phyloP scores from a whole-genome alignment of 176 grass and related monocot genomes.

The Oryza meyeriana region DNA sequence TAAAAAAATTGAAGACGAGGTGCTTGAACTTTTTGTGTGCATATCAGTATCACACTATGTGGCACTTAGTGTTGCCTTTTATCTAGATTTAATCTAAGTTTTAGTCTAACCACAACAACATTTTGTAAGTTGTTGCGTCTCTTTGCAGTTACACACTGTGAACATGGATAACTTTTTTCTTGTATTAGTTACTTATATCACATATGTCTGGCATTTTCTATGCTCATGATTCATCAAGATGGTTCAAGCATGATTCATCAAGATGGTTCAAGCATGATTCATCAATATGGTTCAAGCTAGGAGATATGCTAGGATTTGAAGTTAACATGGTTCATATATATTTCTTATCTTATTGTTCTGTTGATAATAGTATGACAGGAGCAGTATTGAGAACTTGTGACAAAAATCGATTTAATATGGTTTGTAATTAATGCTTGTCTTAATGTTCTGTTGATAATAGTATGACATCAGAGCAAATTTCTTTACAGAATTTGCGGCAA shows the following conservation, averaged over 20 bases:
- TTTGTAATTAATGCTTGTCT: neutral
- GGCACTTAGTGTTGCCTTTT: conserved; percentile 2
- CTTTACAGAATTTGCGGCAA: conserved; percentile 88
- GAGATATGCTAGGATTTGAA: neutral
- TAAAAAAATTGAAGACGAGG: neutral
- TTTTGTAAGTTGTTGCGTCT: neutral
- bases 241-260: neutral
- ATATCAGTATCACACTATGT: neutral
- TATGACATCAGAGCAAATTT: conserved; percentile 22
- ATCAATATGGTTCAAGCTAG: neutral
- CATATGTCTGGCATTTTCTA: neutral
- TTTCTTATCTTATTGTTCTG: conserved; percentile 11
- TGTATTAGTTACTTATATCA: neutral
- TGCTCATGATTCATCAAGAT: neutral
- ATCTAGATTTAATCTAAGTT: neutral
- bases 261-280: neutral
- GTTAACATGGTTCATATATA: neutral
- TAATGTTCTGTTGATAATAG: conserved; percentile 10
- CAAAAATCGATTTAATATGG: conserved; percentile 38
- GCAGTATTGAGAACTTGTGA: conserved; percentile 44
- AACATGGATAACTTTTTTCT: neutral
- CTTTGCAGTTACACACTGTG: neutral
- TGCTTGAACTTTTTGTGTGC: neutral
- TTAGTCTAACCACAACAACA: neutral
- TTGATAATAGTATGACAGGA: neutral